Evolutionary conservation across 139 green algal genomes (phyloP), one percentile per base, ranked within the genome.

Genomic region (Spirogloea muscicola): DNA sequence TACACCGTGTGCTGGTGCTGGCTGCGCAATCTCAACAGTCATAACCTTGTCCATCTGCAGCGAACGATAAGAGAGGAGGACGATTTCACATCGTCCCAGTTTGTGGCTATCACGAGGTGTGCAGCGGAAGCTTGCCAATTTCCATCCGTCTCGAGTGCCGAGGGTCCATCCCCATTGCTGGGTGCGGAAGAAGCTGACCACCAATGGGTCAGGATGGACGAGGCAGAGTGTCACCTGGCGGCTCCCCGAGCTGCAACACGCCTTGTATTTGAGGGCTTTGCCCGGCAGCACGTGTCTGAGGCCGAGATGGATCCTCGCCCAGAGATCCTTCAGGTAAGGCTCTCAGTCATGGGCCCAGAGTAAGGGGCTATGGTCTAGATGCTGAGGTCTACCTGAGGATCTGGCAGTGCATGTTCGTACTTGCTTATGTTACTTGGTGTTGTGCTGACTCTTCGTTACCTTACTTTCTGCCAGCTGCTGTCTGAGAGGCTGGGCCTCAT

Each of bases 211-310:
- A n/a, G 33, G 37, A 77, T 70, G 69, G 55, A 70, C 52, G 33
- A 48, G 31, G 37, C 36, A 31, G n/a, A 71, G 33, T 34, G 33
- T 2, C 25, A 18, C 3, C 29, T 77, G 55, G 34, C 69, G 7
- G 21, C 34, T 33, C 69, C 69, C 2, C 9, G 55, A 0, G 16
- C 33, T 7, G 69, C 57, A 36, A 71, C 68, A 38, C 51, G 31
- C 9, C 37, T 65, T 10, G 40, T 69, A 36, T 69, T 77, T 10
- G 69, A 77, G 52, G 55, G 9, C 33, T 77, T 77, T n/a, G 69
- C 31, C 2, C 58, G 69, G 1, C 69, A 77, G 37, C 43, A 77
- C 37, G n/a, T 77, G 34, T 55, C 55, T 18, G 69, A 77, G 0
- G 48, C 48, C 16, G 69, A 77, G 48, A 70, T 52, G 34, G 69